Conservation (phyloP, 208 protist genomes). For the Trichomonas vaginalis region DNA sequence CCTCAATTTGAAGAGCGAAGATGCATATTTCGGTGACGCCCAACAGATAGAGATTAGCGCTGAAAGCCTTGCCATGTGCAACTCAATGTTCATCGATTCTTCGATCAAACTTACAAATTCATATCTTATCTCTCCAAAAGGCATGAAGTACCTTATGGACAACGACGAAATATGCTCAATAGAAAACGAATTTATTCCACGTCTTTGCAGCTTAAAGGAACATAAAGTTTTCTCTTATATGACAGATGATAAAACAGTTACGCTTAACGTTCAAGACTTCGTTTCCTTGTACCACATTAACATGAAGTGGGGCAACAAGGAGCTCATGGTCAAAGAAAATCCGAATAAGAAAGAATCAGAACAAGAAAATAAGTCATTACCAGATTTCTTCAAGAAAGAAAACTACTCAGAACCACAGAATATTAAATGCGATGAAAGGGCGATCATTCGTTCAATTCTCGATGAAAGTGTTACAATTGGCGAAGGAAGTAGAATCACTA, state of each 20-base stretch:
- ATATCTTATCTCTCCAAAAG: not conserved
- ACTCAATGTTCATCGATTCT: not conserved
- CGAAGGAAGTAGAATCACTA: not conserved
- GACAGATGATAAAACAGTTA: not conserved
- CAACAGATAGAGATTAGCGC: not conserved
- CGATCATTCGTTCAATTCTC: not conserved
- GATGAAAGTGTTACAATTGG: not conserved
- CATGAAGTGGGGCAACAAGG: not conserved
- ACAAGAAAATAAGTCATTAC: not conserved
- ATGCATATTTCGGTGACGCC: not conserved
- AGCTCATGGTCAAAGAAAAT: no score
- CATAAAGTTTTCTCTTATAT: not conserved
- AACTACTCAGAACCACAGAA: not conserved
- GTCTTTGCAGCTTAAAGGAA: not conserved
- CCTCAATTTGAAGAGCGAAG: not conserved
- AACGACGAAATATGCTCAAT: not conserved
- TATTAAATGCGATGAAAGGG: not conserved
- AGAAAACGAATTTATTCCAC: not conserved
- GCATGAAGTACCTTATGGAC: not conserved
- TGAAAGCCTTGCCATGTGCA: not conserved
- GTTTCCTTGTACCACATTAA: not conserved
- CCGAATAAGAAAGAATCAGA: not conserved
- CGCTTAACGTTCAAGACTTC: not conserved
- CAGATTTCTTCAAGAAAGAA: not conserved
- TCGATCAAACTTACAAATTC: not conserved